phyloP scores from a whole-genome alignment of 1,139 yeast genomes.

The Nakaseomyces sp. region DNA sequence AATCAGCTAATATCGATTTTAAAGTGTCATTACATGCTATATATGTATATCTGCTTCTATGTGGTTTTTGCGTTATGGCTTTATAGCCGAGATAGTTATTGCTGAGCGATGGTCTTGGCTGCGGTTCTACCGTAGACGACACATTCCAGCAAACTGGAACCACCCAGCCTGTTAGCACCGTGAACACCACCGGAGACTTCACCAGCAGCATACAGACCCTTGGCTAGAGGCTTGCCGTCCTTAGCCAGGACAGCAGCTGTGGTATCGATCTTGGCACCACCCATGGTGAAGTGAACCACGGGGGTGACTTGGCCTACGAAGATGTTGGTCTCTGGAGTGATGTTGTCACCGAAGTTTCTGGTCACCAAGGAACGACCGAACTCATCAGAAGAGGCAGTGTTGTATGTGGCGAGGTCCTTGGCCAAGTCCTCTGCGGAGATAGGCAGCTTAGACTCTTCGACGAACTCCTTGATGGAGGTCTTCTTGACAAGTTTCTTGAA shows the following conservation, averaged over 20 bases:
- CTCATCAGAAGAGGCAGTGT: constrained; percentile 31
- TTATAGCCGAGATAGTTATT: no score
- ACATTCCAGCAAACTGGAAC: constrained; percentile 68
- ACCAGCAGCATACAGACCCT: constrained; percentile 67
- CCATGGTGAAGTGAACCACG: constrained; percentile 81
- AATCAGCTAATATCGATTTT: no score
- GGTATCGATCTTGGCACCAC: constrained; percentile 64
- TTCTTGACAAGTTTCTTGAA: constrained; percentile 57
- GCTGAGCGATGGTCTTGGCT: constrained; percentile 25
- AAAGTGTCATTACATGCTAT: no score
- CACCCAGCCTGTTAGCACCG: constrained; percentile 70
- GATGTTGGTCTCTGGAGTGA: constrained; percentile 23
- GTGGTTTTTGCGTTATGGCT: no score
- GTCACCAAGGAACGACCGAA: constrained; percentile 29
- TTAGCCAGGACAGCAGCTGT: constrained; percentile 46
- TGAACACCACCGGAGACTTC: constrained; percentile 81
- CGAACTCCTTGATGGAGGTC: constrained; percentile 42
- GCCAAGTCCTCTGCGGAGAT: constrained; percentile 37
- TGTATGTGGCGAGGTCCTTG: constrained; percentile 39
- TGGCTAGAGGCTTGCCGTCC: constrained; percentile 37
- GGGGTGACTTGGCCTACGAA: constrained; percentile 48
- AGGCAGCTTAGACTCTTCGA: constrained; percentile 32
- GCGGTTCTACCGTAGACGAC: constrained; percentile 64
- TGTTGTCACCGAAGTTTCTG: constrained; percentile 26
- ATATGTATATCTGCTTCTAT: not conserved